Conservation (phyloP, 768 basidiomycete species). For the Nidularia pulvinata region DNA sequence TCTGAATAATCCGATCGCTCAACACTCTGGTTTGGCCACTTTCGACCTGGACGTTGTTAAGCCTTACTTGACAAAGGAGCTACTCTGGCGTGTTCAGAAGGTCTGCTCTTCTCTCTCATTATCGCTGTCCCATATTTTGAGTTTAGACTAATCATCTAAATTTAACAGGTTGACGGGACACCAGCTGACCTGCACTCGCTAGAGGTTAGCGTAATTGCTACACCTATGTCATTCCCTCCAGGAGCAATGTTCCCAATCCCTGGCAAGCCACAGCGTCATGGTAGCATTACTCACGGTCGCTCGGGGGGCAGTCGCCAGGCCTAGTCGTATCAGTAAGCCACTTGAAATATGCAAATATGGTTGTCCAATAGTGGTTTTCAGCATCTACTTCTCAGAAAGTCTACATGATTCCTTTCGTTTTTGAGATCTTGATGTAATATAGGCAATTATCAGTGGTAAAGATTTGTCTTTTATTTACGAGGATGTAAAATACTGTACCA, state of each 20-base stretch:
- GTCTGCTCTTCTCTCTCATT: constrained; percentile 12
- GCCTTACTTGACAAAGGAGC: constrained; percentile 34
- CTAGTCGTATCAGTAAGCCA: no score
- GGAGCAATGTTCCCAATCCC: constrained; percentile 22
- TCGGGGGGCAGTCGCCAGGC: constrained; percentile 17
- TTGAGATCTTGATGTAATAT: no score
- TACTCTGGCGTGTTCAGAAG: constrained; percentile 41
- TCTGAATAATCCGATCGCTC: constrained; percentile 30
- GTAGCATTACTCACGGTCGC: constrained; percentile 18
- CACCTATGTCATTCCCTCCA: constrained; percentile 22
- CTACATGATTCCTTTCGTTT: no score
- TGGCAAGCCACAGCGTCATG: constrained; percentile 11
- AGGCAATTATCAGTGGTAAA: no score
- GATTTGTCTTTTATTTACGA: no score
- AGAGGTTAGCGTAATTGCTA: constrained; percentile 19
- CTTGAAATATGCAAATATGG: no score
- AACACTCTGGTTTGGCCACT: constrained; percentile 22
- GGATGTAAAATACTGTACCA: no score
- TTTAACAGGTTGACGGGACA: constrained; percentile 13
- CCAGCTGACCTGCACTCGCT: constrained; percentile 18
- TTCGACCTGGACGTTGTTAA: constrained; percentile 32
- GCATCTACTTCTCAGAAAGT: no score
- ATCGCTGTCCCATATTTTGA: background rate
- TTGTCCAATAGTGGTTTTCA: no score
- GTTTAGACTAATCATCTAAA: background rate